Conservation (phyloP, 2,329 filamentous ascomycete species). For the Fusarium multiceps region DNA sequence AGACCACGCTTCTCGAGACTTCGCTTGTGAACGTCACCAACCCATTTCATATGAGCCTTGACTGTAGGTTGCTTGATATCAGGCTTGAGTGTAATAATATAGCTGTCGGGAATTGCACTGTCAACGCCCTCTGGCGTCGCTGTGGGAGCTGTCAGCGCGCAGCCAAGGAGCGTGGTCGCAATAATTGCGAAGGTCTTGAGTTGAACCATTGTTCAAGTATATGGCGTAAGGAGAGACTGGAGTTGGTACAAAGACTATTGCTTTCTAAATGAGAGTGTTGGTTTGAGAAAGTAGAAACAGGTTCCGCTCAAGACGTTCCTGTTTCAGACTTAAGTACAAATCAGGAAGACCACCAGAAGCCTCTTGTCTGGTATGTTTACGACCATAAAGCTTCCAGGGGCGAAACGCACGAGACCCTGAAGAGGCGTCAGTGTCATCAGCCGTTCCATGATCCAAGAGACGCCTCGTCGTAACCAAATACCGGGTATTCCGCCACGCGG, state of each 20-base stretch:
- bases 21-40: conserved; percentile 65
- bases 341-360: neutral
- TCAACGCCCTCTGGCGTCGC: conserved; percentile 23
- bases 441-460: neutral
- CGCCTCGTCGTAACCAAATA: conserved; percentile 11
- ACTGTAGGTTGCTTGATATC: conserved; percentile 58
- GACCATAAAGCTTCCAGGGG: neutral
- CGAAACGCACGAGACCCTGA: conserved; percentile 23
- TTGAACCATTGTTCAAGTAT: conserved; percentile 44
- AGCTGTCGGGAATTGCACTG: conserved; percentile 55
- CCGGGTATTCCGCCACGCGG: conserved; percentile 11
- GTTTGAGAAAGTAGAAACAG: neutral
- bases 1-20: conserved; percentile 60
- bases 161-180: conserved; percentile 42
- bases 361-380: neutral
- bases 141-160: conserved; percentile 32
- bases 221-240: conserved; percentile 8
- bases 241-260: conserved; percentile 1
- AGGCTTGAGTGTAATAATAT: conserved; percentile 72
- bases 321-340: conserved; percentile 22
- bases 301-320: neutral
- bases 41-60: conserved; percentile 59
- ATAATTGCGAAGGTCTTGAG: conserved; percentile 42
- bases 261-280: conserved; percentile 23
- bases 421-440: conserved; percentile 6